These are phyloP conservation scores for Tulasnella sp. DNA, from an alignment of 768 basidiomycete species.

Conservation along the genomic window DNA sequence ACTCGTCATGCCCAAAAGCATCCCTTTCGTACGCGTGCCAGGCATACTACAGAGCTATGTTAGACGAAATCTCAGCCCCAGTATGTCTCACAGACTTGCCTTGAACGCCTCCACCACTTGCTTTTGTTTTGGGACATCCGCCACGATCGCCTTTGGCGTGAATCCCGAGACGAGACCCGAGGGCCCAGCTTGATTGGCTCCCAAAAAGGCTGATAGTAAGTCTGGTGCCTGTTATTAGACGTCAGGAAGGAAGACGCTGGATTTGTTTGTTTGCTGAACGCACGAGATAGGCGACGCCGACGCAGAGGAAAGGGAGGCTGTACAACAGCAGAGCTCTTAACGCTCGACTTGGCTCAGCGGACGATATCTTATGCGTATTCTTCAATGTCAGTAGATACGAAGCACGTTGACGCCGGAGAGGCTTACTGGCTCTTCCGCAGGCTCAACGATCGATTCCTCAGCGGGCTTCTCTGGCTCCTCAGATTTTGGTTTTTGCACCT, in stretches of 20 bases:
- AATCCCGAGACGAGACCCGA: not conserved
- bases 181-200: not conserved
- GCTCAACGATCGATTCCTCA: not conserved
- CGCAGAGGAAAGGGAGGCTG: not conserved
- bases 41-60: conserved; percentile 56
- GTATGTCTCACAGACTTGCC: not conserved
- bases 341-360: not conserved
- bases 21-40: conserved; percentile 84
- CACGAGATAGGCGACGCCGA: not conserved
- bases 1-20: conserved; percentile 90
- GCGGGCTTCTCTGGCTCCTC: not conserved
- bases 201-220: not conserved
- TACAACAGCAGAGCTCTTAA: not conserved
- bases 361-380: not conserved
- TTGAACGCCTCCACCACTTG: conserved; percentile 22
- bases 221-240: not conserved
- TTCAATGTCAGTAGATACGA: not conserved
- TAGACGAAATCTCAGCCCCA: not conserved
- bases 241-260: not conserved
- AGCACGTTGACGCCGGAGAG: not conserved
- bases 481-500: not conserved
- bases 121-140: conserved; percentile 1
- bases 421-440: not conserved
- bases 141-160: conserved; percentile 27
- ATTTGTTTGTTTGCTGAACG: not conserved